Evolutionary conservation across 257 asterid genomes (phyloP).

Genomic region (Fraxinus pennsylvanica): DNA sequence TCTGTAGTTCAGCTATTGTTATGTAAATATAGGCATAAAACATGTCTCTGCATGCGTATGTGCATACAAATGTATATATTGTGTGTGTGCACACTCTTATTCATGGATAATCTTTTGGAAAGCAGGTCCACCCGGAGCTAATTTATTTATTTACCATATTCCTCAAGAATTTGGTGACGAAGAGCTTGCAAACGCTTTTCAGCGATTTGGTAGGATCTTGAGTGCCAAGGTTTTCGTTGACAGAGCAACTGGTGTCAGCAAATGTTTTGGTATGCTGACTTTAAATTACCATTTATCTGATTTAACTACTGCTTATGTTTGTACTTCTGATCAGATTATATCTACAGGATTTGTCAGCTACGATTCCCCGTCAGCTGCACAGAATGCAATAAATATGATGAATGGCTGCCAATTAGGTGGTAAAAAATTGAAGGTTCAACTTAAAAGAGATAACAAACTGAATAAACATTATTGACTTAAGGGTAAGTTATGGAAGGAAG

Average conservation of each 20-base stretch:
- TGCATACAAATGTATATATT: not conserved
- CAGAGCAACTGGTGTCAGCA: constrained; percentile 88
- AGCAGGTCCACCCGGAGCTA: constrained; percentile 97
- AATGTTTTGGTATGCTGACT: constrained; percentile 75
- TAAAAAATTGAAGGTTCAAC: constrained; percentile 94
- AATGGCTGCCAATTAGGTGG: constrained; percentile 87
- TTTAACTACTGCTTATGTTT: not conserved
- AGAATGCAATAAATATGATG: constrained; percentile 76
- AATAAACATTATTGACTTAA: constrained; percentile 50
- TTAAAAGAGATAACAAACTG: constrained; percentile 75
- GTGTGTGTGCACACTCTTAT: constrained; percentile 12
- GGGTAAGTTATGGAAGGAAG: constrained; percentile 41
- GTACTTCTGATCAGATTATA: constrained; percentile 13
- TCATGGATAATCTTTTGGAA: constrained; percentile 24
- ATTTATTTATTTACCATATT: constrained; percentile 89
- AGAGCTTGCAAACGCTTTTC: constrained; percentile 83
- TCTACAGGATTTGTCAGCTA: constrained; percentile 90
- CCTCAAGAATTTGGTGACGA: constrained; percentile 93
- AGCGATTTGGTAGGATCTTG: constrained; percentile 78
- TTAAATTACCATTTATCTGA: constrained; percentile 9
- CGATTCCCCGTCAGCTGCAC: constrained; percentile 85
- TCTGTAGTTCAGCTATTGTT: constrained; percentile 8
- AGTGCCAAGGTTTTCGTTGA: constrained; percentile 93
- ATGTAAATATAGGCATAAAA: not conserved
- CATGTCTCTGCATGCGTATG: not conserved